Base-by-base conservation (phyloP, 768 basidiomycete species). In the Termitomyces sp. region DNA sequence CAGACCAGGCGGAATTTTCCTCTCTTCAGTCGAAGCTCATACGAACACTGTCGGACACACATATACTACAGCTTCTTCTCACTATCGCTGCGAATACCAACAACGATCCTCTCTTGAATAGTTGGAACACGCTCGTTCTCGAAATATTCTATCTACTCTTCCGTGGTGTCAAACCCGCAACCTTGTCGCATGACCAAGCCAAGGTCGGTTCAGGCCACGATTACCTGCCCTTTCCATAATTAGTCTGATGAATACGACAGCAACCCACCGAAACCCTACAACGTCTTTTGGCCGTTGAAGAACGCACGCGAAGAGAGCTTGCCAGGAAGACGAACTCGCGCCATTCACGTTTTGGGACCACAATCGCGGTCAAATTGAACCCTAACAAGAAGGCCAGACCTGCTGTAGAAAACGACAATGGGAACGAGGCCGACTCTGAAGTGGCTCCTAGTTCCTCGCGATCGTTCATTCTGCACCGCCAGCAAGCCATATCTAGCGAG, bases 281-380 rank as follows among this genome's bases (percentile, higher is more conserved):
- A 9, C 83, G 84, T 41, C 82, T 98, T 50, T 82, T 99, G 16
- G 87, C 85, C 4, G 73, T 79, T 34, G 97, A 99, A 73, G 84
- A 84, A 59, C 82, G 80, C 55, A 77, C 76, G 41, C 87, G 85
- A 58, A 77, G 79, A 34, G 77, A 83, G 53, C 68, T 81, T 25
- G 77, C 82, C 0, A 79, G 83, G 47, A 74, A 74, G 37, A 73
- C 78, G 17, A 73, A 86, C 51, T 90, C 93, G 21, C 83, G 97
- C 32, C 97, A 99, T 73, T 93, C 94, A 25, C 86, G 95, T 47
- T 99, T 99, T 71, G 97, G 97, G 1, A 98, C 97, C 2, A 98
- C 95, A 9, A 87, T 98, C 61, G 75, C 89, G 21, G 87, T 99
- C 53, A 83, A 79, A 60, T 76, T 90, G 42, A 89, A 86, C 57